phyloP scores from a whole-genome alignment of 2,329 filamentous ascomycete genomes.

The Penicillium sp. region DNA sequence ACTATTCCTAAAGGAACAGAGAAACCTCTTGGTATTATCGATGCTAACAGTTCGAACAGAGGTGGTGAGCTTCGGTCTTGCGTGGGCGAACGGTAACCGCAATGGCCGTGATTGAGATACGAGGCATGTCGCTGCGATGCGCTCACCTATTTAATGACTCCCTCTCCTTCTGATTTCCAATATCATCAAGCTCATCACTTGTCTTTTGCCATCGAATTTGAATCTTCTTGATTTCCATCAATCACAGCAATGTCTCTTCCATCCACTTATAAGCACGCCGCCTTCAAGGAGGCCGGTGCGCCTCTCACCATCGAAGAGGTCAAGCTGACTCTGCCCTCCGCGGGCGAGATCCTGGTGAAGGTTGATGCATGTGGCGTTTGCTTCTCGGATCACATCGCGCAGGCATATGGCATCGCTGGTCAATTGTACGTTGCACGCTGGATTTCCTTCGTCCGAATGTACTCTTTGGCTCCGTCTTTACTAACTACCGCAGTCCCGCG shows the following conservation, averaged over 20 bases:
- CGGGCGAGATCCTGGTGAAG: conserved; percentile 65
- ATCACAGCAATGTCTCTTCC: conserved; percentile 51
- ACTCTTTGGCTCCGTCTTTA: too few relatives aligned
- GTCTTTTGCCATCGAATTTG: background rate
- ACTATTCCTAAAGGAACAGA: background rate
- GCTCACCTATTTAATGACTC: too few relatives aligned
- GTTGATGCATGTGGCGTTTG: conserved; percentile 71
- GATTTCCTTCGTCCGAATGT: background rate
- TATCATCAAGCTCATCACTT: too few relatives aligned
- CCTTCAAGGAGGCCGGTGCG: conserved; percentile 54
- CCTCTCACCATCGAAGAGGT: conserved; percentile 60
- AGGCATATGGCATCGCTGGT: conserved; percentile 53
- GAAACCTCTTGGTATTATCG: too few relatives aligned
- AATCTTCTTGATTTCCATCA: background rate
- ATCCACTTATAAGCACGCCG: conserved; percentile 64
- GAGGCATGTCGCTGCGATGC: too few relatives aligned
- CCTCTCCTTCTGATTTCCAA: too few relatives aligned
- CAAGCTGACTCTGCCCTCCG: conserved; percentile 55
- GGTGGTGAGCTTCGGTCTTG: too few relatives aligned
- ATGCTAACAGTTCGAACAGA: too few relatives aligned
- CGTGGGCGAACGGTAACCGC: too few relatives aligned
- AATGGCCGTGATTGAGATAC: too few relatives aligned
- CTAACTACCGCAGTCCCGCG: conserved; percentile 46
- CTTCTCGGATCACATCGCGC: conserved; percentile 57
- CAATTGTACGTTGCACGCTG: conserved; percentile 41